These are phyloP conservation scores for Paramecium biaurelia DNA, from an alignment of 73 alveolate species.

Conservation along the genomic window DNA sequence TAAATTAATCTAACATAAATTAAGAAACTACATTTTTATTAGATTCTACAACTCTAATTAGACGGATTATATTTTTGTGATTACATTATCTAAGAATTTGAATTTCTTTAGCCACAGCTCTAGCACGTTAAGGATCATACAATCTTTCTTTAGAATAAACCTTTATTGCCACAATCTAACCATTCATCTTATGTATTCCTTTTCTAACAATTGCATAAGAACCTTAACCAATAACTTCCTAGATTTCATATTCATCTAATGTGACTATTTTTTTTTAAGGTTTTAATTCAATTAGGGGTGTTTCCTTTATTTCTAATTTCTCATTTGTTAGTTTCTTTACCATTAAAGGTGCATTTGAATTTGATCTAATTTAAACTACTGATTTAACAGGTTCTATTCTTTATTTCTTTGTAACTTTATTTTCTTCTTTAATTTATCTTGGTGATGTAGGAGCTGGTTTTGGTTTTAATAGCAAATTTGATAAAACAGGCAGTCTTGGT, in stretches of 20 bases:
- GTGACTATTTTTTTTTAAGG: background rate
- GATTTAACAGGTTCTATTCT: background rate
- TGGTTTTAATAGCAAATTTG: background rate
- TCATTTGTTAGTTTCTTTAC: background rate
- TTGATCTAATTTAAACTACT: background rate
- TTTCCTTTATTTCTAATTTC: background rate
- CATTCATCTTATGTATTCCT: background rate
- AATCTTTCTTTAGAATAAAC: slow-evolving; percentile 25
- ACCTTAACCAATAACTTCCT: slow-evolving; percentile 41
- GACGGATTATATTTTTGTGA: slow-evolving; percentile 9
- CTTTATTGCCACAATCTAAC: background rate
- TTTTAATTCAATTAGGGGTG: background rate
- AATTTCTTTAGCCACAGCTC: slow-evolving; percentile 30
- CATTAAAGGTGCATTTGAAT: background rate
- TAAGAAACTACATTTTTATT: background rate
- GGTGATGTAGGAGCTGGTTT: background rate
- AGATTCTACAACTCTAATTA: slow-evolving; percentile 13
- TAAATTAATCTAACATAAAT: background rate
- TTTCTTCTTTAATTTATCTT: background rate
- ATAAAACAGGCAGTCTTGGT: slow-evolving; percentile 31
- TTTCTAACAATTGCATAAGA: slow-evolving; percentile 36
- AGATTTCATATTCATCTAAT: slow-evolving; percentile 31
- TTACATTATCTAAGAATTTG: background rate
- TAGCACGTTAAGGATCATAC: slow-evolving; percentile 31
- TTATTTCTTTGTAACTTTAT: background rate